Evolutionary conservation across 768 basidiomycete species (phyloP), one percentile per base, ranked within the genome.

Genomic region (Calocera cornea): DNA sequence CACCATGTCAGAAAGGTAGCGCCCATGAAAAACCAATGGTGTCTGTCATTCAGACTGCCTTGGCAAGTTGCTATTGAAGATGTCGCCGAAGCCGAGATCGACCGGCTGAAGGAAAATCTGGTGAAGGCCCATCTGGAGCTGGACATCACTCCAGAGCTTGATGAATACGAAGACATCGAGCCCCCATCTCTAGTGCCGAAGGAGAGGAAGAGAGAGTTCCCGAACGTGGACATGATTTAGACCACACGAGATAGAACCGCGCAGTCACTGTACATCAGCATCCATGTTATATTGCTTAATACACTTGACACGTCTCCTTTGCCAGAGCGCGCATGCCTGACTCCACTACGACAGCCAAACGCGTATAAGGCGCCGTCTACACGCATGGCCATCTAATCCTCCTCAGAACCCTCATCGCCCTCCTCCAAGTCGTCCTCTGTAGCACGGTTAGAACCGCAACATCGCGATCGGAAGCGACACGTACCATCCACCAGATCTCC

Each of bases 21-120:
- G 0, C 95, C 95, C 7, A 89, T 86, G 77, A 98, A 99, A 78
- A 88, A 93, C 73, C 97, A 98, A 95, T 98, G 95, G 76, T 95
- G 95, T 76, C 84, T 99, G 66, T 89, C 89, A 76, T 98, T 99
- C 81, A 76, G 84, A 70, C 79, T 91, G 10, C 86, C 87, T 22
- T 74, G 74, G 50, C 76, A 79, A 66, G 78, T 81, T n/a, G 78
- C 77, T 8, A 76, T 79, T 68, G 68, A 54, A 33, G 19, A 31
- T 14, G 54, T 60, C 7, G 14, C 54, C 3, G 27, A 60, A 5
- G 54, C 54, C 8, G 54, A 60, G 54, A 60, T 60, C 31, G 5
- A 22, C 22, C 11, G 2, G 27, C 54, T 29, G 11, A 27, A 60
- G 31, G 27, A 60, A 16, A 27, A 60, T 10, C 31, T 60, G 54